Conservation (phyloP, 108 stramenopile genomes). For the Halocafeteria seosinensis region DNA sequence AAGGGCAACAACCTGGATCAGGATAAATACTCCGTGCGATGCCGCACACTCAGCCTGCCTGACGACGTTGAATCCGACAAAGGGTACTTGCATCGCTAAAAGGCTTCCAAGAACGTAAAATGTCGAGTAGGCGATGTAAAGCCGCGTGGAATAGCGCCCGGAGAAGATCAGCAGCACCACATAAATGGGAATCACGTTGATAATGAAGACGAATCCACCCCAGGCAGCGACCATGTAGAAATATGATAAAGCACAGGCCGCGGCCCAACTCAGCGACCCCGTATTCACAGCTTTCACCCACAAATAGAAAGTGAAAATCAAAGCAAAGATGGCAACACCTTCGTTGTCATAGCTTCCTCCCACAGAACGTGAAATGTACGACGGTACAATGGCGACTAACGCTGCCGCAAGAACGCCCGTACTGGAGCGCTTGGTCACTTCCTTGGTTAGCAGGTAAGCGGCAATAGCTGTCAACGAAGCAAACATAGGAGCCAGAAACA, state of each 20-base stretch:
- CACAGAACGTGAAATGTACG: constrained; percentile 79
- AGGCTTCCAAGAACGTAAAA: constrained; percentile 75
- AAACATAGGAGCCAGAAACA: constrained; percentile 51
- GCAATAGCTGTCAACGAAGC: constrained; percentile 29
- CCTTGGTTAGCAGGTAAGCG: constrained; percentile 28
- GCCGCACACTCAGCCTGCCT: constrained; percentile 51
- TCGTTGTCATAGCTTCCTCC: constrained; percentile 98
- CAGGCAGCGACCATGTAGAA: constrained; percentile 88
- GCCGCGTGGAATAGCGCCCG: constrained; percentile 60
- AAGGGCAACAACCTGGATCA: neutral
- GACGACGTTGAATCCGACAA: constrained; percentile 66
- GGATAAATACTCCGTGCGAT: constrained; percentile 28
- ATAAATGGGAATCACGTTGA: constrained; percentile 84
- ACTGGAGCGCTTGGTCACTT: neutral
- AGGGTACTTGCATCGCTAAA: constrained; percentile 76
- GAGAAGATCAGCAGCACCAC: constrained; percentile 55
- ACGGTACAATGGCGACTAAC: constrained; percentile 76
- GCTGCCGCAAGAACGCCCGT: constrained; percentile 57
- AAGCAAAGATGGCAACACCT: constrained; percentile 74
- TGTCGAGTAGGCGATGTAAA: constrained; percentile 66
- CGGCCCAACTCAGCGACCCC: constrained; percentile 39
- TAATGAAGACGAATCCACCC: constrained; percentile 92
- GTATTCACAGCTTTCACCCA: constrained; percentile 56
- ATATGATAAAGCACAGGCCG: constrained; percentile 55
- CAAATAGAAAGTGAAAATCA: constrained; percentile 75